Evolutionary conservation across 1,139 yeast genomes (phyloP), one percentile per base, ranked within the genome.

Genomic region (Kodamaea arcana): DNA sequence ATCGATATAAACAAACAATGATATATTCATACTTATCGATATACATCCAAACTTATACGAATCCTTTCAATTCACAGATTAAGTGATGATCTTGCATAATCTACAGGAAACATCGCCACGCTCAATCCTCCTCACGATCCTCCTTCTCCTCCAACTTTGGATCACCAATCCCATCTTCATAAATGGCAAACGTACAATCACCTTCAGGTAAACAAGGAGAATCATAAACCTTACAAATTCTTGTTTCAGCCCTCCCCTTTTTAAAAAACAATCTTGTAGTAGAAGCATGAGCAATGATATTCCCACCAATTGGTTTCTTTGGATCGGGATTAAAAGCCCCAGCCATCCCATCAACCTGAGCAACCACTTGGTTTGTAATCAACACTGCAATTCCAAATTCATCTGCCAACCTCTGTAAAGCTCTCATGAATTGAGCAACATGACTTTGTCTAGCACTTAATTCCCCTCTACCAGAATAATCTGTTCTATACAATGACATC

Each of bases 281-380:
- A 3, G 97, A 87, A 15, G 95, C 82, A 58, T 94, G 99, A 2
- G 98, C 98, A 60, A 94, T 83, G 49, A 94, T 92, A 53, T 94
- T 92, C 51, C 99, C 99, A 39, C 99, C 99, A 49, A 94, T 92
- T 9, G 99, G 98, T 58, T 94, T 94, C 60, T 94, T 94, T n/a
- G 98, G 97, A 56, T 92, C 98, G 1, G 96, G 94, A 49, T 88
- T 87, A 59, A 82, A 90, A 74, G 81, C 73, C 6, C 77, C 75
- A 43, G 83, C 76, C 50, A 79, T 81, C 33, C 97, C 97, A 57
- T 92, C 99, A 15, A 94, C 98, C 59, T 90, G 97, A 3, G 98
- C 97, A 6, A 88, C 97, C 21, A 92, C 99, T 61, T 92, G 99
- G 62, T 92, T 92, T 4, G 99, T 94, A 34, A 92, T 90, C n/a